Evolutionary conservation across 768 basidiomycete genomes (phyloP).

Genomic region (Boletus reticuloceps): DNA sequence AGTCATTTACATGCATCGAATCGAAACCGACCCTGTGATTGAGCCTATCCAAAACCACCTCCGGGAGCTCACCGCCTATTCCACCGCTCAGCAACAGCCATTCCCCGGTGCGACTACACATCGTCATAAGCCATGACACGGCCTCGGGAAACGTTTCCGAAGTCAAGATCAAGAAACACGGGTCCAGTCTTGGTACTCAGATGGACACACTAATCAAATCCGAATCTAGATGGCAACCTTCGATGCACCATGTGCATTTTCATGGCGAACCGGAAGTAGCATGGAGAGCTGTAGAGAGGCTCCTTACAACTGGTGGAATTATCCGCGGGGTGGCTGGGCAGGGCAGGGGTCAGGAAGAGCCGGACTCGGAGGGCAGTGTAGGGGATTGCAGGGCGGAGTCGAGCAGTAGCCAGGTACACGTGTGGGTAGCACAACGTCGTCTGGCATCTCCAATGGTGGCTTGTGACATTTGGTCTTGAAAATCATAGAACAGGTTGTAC

Average conservation of each 20-base stretch:
- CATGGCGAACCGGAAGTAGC: conserved; percentile 12
- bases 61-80: neutral
- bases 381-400: too few species aligned
- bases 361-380: too few species aligned
- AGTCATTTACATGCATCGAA: conserved; percentile 18
- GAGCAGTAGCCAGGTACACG: too few species aligned
- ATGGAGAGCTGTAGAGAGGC: conserved; percentile 9
- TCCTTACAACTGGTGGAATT: neutral
- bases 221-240: neutral
- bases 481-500: neutral
- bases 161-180: neutral
- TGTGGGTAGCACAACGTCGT: too few species aligned
- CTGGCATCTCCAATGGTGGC: neutral
- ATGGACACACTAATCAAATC: neutral
- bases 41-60: conserved; percentile 7
- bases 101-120: neutral
- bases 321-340: too few species aligned
- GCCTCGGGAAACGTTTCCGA: neutral
- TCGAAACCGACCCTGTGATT: conserved; percentile 12
- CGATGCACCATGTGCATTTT: conserved; percentile 6
- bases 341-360: too few species aligned
- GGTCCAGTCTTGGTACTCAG: neutral
- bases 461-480: neutral
- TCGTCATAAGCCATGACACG: conserved; percentile 14
- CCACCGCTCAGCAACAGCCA: neutral